phyloP scores from a whole-genome alignment of 345 rosid species.

The Trapa bicornis region DNA sequence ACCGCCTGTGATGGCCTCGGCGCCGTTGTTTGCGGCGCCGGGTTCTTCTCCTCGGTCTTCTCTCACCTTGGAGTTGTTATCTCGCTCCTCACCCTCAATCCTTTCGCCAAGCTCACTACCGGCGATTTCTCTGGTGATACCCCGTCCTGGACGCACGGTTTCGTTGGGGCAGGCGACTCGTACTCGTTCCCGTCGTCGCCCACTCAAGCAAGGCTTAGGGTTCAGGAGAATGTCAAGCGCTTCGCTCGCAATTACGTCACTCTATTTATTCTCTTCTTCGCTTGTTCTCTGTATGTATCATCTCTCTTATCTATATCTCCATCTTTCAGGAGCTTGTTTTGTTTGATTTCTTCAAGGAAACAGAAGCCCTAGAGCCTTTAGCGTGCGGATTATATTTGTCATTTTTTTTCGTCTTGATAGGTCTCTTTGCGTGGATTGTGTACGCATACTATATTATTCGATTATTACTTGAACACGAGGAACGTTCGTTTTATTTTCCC shows the following conservation, averaged over 20 bases:
- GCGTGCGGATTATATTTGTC: background rate
- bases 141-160: slow-evolving; percentile 69
- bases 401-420: background rate
- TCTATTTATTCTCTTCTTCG: slow-evolving; percentile 66
- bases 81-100: slow-evolving; percentile 64
- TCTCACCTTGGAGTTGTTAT: slow-evolving; percentile 30
- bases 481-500: too few relatives aligned
- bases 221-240: slow-evolving; percentile 83
- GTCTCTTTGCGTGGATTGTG: background rate
- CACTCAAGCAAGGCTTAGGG: slow-evolving; percentile 62
- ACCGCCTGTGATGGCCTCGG: slow-evolving; percentile 15
- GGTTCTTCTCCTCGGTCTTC: slow-evolving; percentile 32
- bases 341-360: background rate
- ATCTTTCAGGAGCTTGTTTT: background rate
- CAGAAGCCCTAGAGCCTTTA: background rate
- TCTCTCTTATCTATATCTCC: background rate
- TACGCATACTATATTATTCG: background rate
- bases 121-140: slow-evolving; percentile 63
- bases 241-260: slow-evolving; percentile 75
- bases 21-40: slow-evolving; percentile 23
- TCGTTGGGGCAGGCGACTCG: slow-evolving; percentile 52
- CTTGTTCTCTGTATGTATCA: slow-evolving; percentile 60
- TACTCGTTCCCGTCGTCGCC: slow-evolving; percentile 73
- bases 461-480: background rate
- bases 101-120: slow-evolving; percentile 74